These are phyloP conservation scores for Dictyostelium capitatum DNA, from an alignment of 78 protist species.

Conservation along the genomic window DNA sequence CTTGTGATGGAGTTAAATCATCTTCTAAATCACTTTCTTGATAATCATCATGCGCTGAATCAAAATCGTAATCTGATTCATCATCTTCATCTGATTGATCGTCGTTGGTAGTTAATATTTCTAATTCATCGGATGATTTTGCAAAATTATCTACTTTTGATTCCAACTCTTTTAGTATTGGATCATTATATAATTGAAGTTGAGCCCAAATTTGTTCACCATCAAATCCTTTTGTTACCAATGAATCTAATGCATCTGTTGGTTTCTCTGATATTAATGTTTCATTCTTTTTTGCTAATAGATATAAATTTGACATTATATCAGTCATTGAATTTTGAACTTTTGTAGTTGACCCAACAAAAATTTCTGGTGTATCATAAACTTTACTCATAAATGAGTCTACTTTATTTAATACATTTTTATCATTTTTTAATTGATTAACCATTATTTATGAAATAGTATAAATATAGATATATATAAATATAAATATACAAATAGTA, in stretches of 20 bases:
- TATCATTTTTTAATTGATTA: neutral
- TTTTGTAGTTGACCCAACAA: constrained; percentile 13
- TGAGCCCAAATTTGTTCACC: constrained; percentile 85
- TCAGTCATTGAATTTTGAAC: constrained; percentile 3
- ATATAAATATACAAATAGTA: no score
- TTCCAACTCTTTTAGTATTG: constrained; percentile 17
- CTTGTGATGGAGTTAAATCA: constrained; percentile 40
- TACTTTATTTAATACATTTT: constrained; percentile 5
- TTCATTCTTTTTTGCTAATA: constrained; percentile 67
- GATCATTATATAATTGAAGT: constrained; percentile 73
- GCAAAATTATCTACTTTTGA: constrained; percentile 2
- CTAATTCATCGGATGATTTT: neutral
- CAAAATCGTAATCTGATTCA: neutral
- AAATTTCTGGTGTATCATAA: constrained; percentile 45
- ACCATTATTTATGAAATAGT: no score
- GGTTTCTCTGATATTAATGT: neutral
- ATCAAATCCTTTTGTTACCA: constrained; percentile 76
- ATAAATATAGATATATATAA: no score
- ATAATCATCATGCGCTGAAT: neutral
- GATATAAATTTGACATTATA: neutral
- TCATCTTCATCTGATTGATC: constrained; percentile 1
- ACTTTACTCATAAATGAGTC: neutral
- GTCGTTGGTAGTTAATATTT: neutral
- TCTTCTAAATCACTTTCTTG: constrained; percentile 40
- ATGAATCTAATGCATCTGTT: constrained; percentile 36